Base-by-base conservation (phyloP, 495 filamentous ascomycete genomes). In the Aspergillus avenaceus region DNA sequence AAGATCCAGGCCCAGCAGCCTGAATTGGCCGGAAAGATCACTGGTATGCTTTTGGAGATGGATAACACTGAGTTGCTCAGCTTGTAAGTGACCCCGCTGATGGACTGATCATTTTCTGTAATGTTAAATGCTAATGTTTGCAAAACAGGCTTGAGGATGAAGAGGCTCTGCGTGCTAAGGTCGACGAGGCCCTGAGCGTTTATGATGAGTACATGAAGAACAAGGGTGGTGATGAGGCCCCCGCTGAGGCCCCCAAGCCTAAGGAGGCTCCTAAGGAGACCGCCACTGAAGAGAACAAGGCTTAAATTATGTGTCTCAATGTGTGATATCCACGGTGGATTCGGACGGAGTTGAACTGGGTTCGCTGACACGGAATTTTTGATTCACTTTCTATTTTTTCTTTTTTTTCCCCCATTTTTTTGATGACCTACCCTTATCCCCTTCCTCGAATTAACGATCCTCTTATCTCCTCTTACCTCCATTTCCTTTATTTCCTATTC, bases 11-110 rank as follows among this genome's bases (percentile, higher is more conserved):
- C 79, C 45, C 82, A 93, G 71, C 90, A 97, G 78, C 90, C 91
- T 36, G 89, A 95, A 55, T 77, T 99, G 52, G 93, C 93, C 55
- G 93, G 93, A 59, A 99, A 99, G 85, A 97, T 99, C 64, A 99
- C 93, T 52, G 93, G 93, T 70, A 99, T 99, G 93, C 83, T 99
- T 61, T 66, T 99, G 59, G 93, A 99, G 81, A 99, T 99, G 93
- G 93, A 97, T 54, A 97, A 97, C 66, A 55, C 75, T 40, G 93
- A 99, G 77, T 73, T 99, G 54, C 73, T 99, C 62, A 86, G 86
- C 69, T 79, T 99, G 93, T 98, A 84, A 90, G 93, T 91, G 14
- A 21, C n/a, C 29, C 22, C 19, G 34, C 21, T 41, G 12, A 7
- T n/a, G n/a, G 26, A n/a, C 19, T 40, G 26, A 42, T 28, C 12